Evolutionary conservation across 75 land plant genomes (phyloP), one percentile per base, ranked within the genome.

Genomic region (Adiantum capillusveneris): DNA sequence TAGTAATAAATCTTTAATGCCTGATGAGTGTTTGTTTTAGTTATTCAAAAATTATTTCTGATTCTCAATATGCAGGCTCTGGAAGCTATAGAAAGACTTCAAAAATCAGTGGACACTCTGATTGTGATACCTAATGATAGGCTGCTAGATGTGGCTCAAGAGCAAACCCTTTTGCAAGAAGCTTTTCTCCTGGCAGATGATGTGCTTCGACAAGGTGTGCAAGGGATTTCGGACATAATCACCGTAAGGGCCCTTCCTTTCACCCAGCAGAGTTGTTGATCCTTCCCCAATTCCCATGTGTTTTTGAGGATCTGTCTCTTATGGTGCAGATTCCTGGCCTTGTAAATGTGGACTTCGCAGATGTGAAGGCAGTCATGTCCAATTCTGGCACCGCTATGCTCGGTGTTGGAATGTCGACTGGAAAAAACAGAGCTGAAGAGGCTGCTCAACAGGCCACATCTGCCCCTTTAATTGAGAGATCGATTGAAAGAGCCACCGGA

Each of bases 101-200:
- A 62, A 30, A 59, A 63, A 31, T 57, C 66, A 28, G 75, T 68
- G 16, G 75, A 72, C 27, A 72, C 75, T 11, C 62, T 72, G 18
- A 68, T 72, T 39, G 95, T 89, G 43, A 89, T 93, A 42, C 98
- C 98, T 19, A 93, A 93, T 73, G 98, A 93, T 44, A 81, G 90
- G 29, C 71, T 93, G 31, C 66, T 93, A 50, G 87, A 85, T 74
- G 62, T 83, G 45, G 87, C 81, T 19, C 53, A 59, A 60, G 63
- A 51, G 21, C 62, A 72, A 29, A 72, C 75, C 22, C 54, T 63
- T 60, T 37, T 72, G 36, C 70, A 59, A 31, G 64, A 72, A 21
- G 75, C 75, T 53, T 72, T 72, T 18, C 75, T 67, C 43, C 71
- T 72, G 26, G 75, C 71, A 41, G 75, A 72, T 53, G 75, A 72